phyloP scores from a whole-genome alignment of 441 rosid species.

The Jatropha podagrica region DNA sequence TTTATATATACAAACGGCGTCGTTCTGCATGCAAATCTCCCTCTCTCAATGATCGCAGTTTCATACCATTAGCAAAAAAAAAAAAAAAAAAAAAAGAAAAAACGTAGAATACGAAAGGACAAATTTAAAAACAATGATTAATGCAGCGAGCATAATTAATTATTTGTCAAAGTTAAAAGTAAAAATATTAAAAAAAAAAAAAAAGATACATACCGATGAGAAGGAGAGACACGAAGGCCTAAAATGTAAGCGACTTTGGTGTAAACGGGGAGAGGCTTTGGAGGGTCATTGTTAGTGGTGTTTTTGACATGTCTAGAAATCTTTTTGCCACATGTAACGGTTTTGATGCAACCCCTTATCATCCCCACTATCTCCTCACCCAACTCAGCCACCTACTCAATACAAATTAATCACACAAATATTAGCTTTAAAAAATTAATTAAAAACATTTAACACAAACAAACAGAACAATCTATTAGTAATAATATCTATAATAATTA shows the following conservation, averaged over 20 bases:
- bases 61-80: neutral
- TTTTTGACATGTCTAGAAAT: constrained; percentile 37
- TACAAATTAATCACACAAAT: no score
- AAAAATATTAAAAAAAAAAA: neutral
- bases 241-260: constrained; percentile 87
- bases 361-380: constrained; percentile 81
- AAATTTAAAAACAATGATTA: neutral
- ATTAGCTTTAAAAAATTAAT: no score
- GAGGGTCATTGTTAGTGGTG: constrained; percentile 18
- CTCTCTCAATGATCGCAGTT: neutral
- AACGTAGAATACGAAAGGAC: constrained; percentile 4
- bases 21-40: neutral
- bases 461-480: no score
- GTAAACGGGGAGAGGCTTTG: constrained; percentile 54
- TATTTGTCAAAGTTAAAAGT: no score
- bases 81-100: neutral
- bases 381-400: constrained; percentile 78
- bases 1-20: constrained; percentile 1
- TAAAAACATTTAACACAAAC: no score
- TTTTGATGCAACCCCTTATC: constrained; percentile 93
- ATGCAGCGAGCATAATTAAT: no score
- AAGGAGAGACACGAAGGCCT: constrained; percentile 94
- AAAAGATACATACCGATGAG: constrained; percentile 51
- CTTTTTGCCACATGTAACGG: constrained; percentile 84
- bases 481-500: no score